phyloP scores from a whole-genome alignment of 148 eudicot species.

The Pharnaceum exiguum region DNA sequence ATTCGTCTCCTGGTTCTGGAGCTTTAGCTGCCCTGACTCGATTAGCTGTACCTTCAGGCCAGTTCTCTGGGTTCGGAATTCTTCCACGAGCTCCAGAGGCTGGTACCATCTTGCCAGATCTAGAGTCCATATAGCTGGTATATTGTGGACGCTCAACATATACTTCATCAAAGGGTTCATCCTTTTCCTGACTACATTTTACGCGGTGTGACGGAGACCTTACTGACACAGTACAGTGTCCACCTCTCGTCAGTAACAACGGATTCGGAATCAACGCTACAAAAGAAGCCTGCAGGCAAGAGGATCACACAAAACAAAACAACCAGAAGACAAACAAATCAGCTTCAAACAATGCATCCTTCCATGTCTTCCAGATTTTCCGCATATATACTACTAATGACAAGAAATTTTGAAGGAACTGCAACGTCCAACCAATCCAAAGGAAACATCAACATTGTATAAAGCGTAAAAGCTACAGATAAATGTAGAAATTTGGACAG shows the following conservation, averaged over 20 bases:
- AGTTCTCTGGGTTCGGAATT: conserved; percentile 84
- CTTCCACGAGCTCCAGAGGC: conserved; percentile 99
- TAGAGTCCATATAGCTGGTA: conserved; percentile 81
- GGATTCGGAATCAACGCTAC: conserved; percentile 39
- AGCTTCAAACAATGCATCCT: not conserved
- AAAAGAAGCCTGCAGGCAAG: conserved; percentile 43
- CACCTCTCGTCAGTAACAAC: conserved; percentile 26
- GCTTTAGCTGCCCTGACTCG: conserved; percentile 82
- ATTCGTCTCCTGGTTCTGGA: conserved; percentile 75
- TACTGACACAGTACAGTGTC: conserved; percentile 19
- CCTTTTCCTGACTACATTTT: conserved; percentile 62
- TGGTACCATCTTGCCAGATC: conserved; percentile 87
- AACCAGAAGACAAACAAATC: conserved; percentile 6
- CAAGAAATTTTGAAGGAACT: no score
- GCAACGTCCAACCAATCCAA: no score
- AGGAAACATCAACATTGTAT: no score
- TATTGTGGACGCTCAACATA: conserved; percentile 84
- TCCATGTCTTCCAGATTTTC: not conserved
- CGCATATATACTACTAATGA: no score
- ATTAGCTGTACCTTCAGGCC: conserved; percentile 98
- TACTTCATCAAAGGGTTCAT: conserved; percentile 43
- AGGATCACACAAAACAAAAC: no score
- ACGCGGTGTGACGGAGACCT: conserved; percentile 37
- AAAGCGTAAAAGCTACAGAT: no score
- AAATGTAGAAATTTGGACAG: no score